A percentile compares a stretch with the other conserved stretches of the same genome.
Evolutionary conservation across 2,329 filamentous ascomycete genomes (phyloP).

Genomic region (Curvularia eragrostidis): DNA sequence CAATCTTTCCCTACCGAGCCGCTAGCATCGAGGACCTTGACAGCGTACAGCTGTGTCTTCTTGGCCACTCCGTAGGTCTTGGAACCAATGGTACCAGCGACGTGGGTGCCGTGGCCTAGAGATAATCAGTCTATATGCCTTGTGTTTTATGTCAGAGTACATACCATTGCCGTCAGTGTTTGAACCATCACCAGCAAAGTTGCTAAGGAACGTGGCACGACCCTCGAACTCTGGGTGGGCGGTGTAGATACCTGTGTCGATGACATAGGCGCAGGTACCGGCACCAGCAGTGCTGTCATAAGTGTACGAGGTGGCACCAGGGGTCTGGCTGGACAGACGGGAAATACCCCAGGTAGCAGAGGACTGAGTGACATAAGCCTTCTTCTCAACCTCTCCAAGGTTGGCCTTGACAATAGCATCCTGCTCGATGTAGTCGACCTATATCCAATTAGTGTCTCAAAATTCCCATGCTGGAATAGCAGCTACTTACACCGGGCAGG

Average conservation of each 20-base stretch:
- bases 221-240: slow-evolving; percentile 58
- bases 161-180: slow-evolving; percentile 45
- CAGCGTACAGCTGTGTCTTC: slow-evolving; percentile 49
- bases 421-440: slow-evolving; percentile 52
- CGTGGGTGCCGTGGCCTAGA: slow-evolving; percentile 48
- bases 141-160: not conserved
- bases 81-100: slow-evolving; percentile 48
- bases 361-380: slow-evolving; percentile 49
- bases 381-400: slow-evolving; percentile 38
- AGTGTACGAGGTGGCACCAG: slow-evolving; percentile 44
- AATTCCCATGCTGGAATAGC: not conserved
- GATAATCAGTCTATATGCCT: not conserved
- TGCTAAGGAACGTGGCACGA: slow-evolving; percentile 49
- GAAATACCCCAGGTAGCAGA: slow-evolving; percentile 52
- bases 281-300: slow-evolving; percentile 51
- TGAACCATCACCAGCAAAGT: slow-evolving; percentile 45
- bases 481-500: slow-evolving; percentile 37
- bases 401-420: slow-evolving; percentile 47
- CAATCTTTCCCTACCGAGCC: slow-evolving; percentile 40
- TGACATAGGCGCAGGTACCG: slow-evolving; percentile 63
- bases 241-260: slow-evolving; percentile 69
- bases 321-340: slow-evolving; percentile 48
- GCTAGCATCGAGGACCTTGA: slow-evolving; percentile 50
- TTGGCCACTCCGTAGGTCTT: slow-evolving; percentile 50
- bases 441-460: slow-evolving; percentile 10